These are phyloP conservation scores for Pythium dissimile DNA, from an alignment of 352 stramenopile species.

Conservation along the genomic window DNA sequence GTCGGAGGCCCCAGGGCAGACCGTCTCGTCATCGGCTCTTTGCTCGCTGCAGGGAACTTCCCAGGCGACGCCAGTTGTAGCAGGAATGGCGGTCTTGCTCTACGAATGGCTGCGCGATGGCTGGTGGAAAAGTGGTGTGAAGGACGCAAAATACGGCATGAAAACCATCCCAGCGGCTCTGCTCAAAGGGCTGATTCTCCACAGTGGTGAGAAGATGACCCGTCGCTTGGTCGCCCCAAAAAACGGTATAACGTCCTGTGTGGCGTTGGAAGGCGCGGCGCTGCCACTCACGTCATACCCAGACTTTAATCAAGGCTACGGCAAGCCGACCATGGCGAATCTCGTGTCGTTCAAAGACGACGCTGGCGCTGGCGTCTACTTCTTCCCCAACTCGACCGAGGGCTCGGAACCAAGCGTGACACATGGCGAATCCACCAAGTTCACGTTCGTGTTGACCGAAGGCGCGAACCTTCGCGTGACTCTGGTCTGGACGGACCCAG, in stretches of 20 bases:
- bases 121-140: constrained; percentile 65
- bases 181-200: constrained; percentile 78
- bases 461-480: constrained; percentile 65
- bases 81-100: constrained; percentile 65
- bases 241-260: constrained; percentile 46
- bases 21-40: constrained; percentile 42
- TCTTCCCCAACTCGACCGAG: constrained; percentile 66
- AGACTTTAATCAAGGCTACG: constrained; percentile 77
- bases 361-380: constrained; percentile 45
- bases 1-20: constrained; percentile 51
- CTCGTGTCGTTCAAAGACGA: constrained; percentile 73
- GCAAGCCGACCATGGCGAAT: constrained; percentile 78
- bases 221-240: constrained; percentile 40
- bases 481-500: constrained; percentile 75
- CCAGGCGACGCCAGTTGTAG: constrained; percentile 71
- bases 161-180: constrained; percentile 58
- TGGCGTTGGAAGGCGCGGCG: constrained; percentile 26
- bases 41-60: constrained; percentile 79
- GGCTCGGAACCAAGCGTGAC: constrained; percentile 51
- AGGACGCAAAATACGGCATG: constrained; percentile 55
- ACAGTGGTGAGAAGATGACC: constrained; percentile 58
- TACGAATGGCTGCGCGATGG: constrained; percentile 78
- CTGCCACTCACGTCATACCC: constrained; percentile 50
- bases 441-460: constrained; percentile 64
- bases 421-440: constrained; percentile 49